Evolutionary conservation across 352 stramenopile genomes (phyloP), one percentile per base, ranked within the genome.

Genomic region (Globisporangium alternatum): DNA sequence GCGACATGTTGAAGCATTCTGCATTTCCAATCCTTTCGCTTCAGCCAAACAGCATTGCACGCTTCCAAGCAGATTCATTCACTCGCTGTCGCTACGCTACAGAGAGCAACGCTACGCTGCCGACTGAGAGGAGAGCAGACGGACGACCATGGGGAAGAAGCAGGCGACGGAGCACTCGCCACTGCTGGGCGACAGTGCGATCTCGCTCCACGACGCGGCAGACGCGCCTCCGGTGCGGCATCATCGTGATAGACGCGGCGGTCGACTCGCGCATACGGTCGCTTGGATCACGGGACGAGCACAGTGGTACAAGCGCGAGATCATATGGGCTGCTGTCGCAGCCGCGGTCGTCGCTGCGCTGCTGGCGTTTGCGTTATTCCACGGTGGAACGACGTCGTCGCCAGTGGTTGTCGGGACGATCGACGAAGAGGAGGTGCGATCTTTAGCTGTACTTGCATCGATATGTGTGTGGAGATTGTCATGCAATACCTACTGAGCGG

Each of bases 121-220:
- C 17, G 30, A n/a, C 7, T 21, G 3, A 58, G 2, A 35, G 28
- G 35, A 41, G n/a, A 37, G 10, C 35, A 21, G 5, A 21, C 9
- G 25, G 37, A 48, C 19, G 39, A 2, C 15, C 8, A 62, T 43
- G 56, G 41, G 19, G 43, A 55, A 62, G 43, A 55, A 22, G 19
- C 39, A 61, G 44, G 33, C 57, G 52, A 74, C 58, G 0, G 67
- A 73, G 67, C 63, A 59, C 62, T 65, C 67, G 53, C 31, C 57
- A 47, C 54, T 73, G 56, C 52, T 73, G 37, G 17, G n/a, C 17
- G 54, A 22, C 13, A 15, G 12, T 6, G 51, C 51, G 19, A 1
- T 57, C 51, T 56, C 56, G 60, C 33, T 37, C 17, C 8, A 28
- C 33, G 33, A 33, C 48, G 62, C 43, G 17, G 25, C 30, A n/a